phyloP scores from a whole-genome alignment of 257 asterid genomes.

The Gentiana macrophylla region DNA sequence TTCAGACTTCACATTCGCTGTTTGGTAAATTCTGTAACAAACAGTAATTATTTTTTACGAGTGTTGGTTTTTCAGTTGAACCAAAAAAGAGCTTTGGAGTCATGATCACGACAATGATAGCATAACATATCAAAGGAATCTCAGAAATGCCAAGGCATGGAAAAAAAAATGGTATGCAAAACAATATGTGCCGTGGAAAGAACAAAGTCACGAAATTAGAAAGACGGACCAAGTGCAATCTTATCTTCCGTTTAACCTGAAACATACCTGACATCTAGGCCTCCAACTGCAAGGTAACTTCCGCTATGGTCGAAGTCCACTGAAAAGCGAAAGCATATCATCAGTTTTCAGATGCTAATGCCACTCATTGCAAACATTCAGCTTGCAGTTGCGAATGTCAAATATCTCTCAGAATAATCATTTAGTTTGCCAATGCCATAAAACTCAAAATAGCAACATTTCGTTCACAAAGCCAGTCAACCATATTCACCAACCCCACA shows the following conservation, averaged over 20 bases:
- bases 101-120: background rate
- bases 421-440: background rate
- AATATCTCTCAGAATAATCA: background rate
- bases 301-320: constrained; percentile 97
- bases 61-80: background rate
- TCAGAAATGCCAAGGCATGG: background rate
- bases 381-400: background rate
- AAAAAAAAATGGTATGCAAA: background rate
- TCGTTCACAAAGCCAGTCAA: too few species aligned
- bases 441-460: background rate
- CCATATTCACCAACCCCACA: background rate
- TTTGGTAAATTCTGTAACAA: constrained; percentile 66
- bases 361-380: too few species aligned
- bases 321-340: constrained; percentile 21
- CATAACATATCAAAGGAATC: too few species aligned
- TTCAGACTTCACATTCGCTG: constrained; percentile 77
- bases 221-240: background rate
- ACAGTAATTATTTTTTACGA: too few species aligned
- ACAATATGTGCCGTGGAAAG: too few species aligned
- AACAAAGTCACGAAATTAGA: too few species aligned
- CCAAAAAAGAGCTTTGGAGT: background rate
- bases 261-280: constrained; percentile 71
- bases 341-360: too few species aligned
- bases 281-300: constrained; percentile 86
- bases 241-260: background rate